Evolutionary conservation across 2,329 filamentous ascomycete species (phyloP).

Genomic region (Cladorrhinum sp.): DNA sequence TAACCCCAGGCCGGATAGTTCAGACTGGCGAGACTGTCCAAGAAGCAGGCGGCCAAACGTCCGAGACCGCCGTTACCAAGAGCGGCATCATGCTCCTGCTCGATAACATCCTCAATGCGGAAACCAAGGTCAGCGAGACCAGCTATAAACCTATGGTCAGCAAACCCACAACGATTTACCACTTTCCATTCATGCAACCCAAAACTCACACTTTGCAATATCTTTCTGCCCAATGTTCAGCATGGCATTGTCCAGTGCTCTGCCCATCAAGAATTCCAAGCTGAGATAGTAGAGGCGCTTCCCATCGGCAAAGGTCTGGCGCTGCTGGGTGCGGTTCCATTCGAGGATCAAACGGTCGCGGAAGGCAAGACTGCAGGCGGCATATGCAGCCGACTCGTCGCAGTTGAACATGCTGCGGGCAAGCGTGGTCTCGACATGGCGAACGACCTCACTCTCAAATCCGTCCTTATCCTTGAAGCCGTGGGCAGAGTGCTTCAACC

Average conservation of each 20-base stretch:
- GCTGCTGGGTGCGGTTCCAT: slow-evolving; percentile 98
- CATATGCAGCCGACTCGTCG: slow-evolving; percentile 90
- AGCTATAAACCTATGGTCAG: slow-evolving; percentile 46
- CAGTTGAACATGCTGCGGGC: slow-evolving; percentile 98
- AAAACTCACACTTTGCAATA: slow-evolving; percentile 66
- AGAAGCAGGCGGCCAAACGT: slow-evolving; percentile 90
- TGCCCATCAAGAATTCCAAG: slow-evolving; percentile 95
- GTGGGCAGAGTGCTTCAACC: slow-evolving; percentile 60
- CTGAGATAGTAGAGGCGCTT: slow-evolving; percentile 98
- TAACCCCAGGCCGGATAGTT: slow-evolving; percentile 98
- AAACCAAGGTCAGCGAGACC: slow-evolving; percentile 89
- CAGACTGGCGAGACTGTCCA: slow-evolving; percentile 90
- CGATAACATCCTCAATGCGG: slow-evolving; percentile 92
- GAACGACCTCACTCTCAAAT: slow-evolving; percentile 83
- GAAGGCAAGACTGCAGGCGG: slow-evolving; percentile 86
- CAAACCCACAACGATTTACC: background rate
- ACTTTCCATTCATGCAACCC: background rate
- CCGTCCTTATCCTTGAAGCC: slow-evolving; percentile 77
- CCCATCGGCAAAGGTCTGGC: slow-evolving; percentile 82
- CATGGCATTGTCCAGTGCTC: slow-evolving; percentile 97
- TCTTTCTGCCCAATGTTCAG: slow-evolving; percentile 90
- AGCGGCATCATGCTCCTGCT: slow-evolving; percentile 92
- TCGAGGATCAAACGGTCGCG: slow-evolving; percentile 88
- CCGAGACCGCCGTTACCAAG: slow-evolving; percentile 95
- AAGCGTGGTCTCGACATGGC: slow-evolving; percentile 93